Evolutionary conservation across 2,329 filamentous ascomycete genomes (phyloP).

Genomic region (Penicillium sp.): DNA sequence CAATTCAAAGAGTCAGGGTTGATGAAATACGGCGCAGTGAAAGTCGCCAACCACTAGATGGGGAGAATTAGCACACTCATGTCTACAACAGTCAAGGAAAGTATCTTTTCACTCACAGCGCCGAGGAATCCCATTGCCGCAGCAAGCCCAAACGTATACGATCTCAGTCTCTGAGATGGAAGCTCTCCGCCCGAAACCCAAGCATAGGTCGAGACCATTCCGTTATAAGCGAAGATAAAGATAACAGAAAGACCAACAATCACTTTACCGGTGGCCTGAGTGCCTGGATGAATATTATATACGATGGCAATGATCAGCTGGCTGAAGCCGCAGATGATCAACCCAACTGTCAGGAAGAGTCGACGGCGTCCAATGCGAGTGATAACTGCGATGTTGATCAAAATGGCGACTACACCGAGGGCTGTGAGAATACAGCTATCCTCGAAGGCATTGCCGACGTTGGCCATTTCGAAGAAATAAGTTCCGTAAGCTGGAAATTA

Average conservation of each 20-base stretch:
- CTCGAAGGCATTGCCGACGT: slow-evolving; percentile 61
- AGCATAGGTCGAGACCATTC: slow-evolving; percentile 61
- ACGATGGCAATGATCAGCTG: slow-evolving; percentile 62
- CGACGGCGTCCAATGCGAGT: slow-evolving; percentile 61
- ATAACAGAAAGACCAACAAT: slow-evolving; percentile 61
- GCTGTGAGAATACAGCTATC: slow-evolving; percentile 63
- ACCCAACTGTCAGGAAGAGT: slow-evolving; percentile 59
- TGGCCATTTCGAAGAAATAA: slow-evolving; percentile 67
- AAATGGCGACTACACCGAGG: slow-evolving; percentile 61
- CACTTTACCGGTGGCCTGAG: slow-evolving; percentile 39
- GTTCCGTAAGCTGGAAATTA: slow-evolving; percentile 56
- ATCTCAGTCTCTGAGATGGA: slow-evolving; percentile 62
- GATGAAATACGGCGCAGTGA: slow-evolving; percentile 67
- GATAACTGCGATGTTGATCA: slow-evolving; percentile 61
- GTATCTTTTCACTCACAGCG: slow-evolving; percentile 41
- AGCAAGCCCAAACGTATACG: slow-evolving; percentile 63
- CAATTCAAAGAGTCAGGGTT: slow-evolving; percentile 61
- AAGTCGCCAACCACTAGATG: slow-evolving; percentile 59
- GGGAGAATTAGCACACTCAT: slow-evolving; percentile 3
- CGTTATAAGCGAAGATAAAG: slow-evolving; percentile 62
- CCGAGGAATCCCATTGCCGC: slow-evolving; percentile 61
- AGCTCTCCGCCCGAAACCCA: slow-evolving; percentile 65
- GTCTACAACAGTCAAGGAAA: background rate
- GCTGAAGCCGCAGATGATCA: slow-evolving; percentile 59
- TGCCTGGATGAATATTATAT: slow-evolving; percentile 54